A percentile compares a stretch with the other conserved stretches of the same genome.
Evolutionary conservation across 2,329 filamentous ascomycete genomes (phyloP).

Genomic region (Trichoderma sp.): DNA sequence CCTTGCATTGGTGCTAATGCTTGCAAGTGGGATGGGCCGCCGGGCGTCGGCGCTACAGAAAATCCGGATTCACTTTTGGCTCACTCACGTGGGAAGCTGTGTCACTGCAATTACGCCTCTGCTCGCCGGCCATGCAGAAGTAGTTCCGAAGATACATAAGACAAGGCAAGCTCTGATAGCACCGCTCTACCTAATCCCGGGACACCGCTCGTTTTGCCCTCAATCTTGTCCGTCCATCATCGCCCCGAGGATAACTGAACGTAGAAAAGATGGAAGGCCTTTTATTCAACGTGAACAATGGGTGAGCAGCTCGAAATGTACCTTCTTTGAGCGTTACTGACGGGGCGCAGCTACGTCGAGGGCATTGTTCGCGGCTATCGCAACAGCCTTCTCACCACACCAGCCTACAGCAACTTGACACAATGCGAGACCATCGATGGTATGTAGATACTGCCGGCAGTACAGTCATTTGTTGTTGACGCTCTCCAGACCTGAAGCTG

Average conservation of each 20-base stretch:
- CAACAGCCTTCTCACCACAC: conserved; percentile 83
- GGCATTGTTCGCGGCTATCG: conserved; percentile 96
- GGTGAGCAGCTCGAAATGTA: conserved; percentile 54
- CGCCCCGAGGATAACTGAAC: not conserved
- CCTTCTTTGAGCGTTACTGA: conserved; percentile 6
- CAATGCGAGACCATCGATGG: conserved; percentile 98
- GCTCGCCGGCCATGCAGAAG: conserved; percentile 14
- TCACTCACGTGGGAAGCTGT: conserved; percentile 26
- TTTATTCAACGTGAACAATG: conserved; percentile 91
- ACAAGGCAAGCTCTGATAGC: not conserved
- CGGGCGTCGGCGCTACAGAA: conserved; percentile 29
- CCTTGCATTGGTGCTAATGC: conserved; percentile 35
- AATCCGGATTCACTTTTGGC: conserved; percentile 25
- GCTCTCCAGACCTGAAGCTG: conserved; percentile 82
- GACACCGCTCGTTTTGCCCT: not conserved
- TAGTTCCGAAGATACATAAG: not conserved
- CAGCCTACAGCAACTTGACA: conserved; percentile 92
- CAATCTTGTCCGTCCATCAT: not conserved
- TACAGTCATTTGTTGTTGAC: not conserved
- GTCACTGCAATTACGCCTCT: conserved; percentile 15
- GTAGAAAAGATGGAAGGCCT: conserved; percentile 74
- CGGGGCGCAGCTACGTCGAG: conserved; percentile 77
- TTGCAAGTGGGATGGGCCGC: conserved; percentile 30
- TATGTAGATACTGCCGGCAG: conserved; percentile 40
- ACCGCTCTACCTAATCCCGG: not conserved